Evolutionary conservation across 208 protist species (phyloP).

Genomic region (Balamuthia mandrillaris): DNA sequence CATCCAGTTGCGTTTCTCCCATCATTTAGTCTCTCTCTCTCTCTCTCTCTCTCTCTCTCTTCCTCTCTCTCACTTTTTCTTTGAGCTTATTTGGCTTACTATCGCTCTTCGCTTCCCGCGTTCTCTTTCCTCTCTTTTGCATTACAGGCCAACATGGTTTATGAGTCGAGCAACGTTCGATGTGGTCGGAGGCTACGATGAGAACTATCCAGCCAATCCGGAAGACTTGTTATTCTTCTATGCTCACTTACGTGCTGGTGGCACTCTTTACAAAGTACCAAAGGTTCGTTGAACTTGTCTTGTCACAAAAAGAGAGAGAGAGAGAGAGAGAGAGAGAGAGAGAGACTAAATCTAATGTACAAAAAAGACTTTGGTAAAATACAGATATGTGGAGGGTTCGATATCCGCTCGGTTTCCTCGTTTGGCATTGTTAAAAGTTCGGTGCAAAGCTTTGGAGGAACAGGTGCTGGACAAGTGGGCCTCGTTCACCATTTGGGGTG

Average conservation of each 20-base stretch:
- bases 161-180: conserved; percentile 28
- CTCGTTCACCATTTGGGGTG: conserved; percentile 24
- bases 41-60: too few species aligned
- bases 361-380: neutral
- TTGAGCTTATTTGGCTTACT: neutral
- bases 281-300: neutral
- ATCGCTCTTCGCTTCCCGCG: too few species aligned
- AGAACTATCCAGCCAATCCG: neutral
- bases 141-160: conserved; percentile 31
- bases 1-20: neutral
- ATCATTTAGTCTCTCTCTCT: neutral
- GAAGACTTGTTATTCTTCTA: conserved; percentile 32
- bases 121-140: neutral
- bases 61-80: too few species aligned
- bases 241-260: neutral
- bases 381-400: neutral
- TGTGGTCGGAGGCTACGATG: conserved; percentile 2
- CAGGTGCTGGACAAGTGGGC: conserved; percentile 18
- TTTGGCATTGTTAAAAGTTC: conserved; percentile 5
- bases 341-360: neutral
- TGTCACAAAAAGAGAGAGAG: too few species aligned
- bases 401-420: neutral
- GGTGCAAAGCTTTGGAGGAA: neutral
- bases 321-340: neutral
- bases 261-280: neutral